phyloP scores from a whole-genome alignment of 352 stramenopile genomes.

The Globisporangium mamillatum region DNA sequence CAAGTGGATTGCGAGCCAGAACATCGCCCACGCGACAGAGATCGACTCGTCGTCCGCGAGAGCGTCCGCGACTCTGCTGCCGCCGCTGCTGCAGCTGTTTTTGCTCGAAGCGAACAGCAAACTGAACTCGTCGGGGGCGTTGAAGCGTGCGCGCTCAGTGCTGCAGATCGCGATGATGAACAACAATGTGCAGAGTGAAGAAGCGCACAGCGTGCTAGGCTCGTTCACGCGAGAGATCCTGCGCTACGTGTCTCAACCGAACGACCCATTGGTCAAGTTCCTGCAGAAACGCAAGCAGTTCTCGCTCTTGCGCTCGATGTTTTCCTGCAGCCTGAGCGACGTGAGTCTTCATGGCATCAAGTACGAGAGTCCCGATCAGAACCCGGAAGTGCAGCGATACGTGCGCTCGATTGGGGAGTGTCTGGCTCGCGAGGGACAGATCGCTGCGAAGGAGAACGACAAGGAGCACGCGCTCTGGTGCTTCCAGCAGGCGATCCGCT shows the following conservation, averaged over 20 bases:
- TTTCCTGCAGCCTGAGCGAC: slow-evolving; percentile 60
- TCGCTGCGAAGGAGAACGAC: slow-evolving; percentile 34
- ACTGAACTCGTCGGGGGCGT: slow-evolving; percentile 40
- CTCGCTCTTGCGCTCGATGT: slow-evolving; percentile 58
- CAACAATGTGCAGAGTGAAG: slow-evolving; percentile 46
- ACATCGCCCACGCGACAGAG: slow-evolving; percentile 50
- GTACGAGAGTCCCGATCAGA: slow-evolving; percentile 27
- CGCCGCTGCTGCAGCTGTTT: slow-evolving; percentile 64
- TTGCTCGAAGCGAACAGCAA: slow-evolving; percentile 52
- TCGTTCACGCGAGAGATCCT: slow-evolving; percentile 59
- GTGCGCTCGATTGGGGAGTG: slow-evolving; percentile 67
- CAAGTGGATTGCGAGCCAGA: slow-evolving; percentile 56
- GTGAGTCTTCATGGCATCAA: slow-evolving; percentile 45
- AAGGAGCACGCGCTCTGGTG: slow-evolving; percentile 48
- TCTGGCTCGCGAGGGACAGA: slow-evolving; percentile 55
- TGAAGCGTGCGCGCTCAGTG: slow-evolving; percentile 57
- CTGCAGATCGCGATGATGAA: slow-evolving; percentile 33
- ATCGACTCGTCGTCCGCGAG: slow-evolving; percentile 33
- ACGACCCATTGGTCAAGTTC: slow-evolving; percentile 51
- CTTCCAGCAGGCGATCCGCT: slow-evolving; percentile 69
- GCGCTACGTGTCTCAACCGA: slow-evolving; percentile 51
- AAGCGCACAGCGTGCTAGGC: slow-evolving; percentile 49
- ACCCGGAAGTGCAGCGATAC: slow-evolving; percentile 38
- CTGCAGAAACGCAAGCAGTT: slow-evolving; percentile 71
- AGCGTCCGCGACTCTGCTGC: slow-evolving; percentile 49